These are phyloP conservation scores for Puccinia brachypodii DNA, from an alignment of 1,284 basidiomycete species.

Conservation along the genomic window DNA sequence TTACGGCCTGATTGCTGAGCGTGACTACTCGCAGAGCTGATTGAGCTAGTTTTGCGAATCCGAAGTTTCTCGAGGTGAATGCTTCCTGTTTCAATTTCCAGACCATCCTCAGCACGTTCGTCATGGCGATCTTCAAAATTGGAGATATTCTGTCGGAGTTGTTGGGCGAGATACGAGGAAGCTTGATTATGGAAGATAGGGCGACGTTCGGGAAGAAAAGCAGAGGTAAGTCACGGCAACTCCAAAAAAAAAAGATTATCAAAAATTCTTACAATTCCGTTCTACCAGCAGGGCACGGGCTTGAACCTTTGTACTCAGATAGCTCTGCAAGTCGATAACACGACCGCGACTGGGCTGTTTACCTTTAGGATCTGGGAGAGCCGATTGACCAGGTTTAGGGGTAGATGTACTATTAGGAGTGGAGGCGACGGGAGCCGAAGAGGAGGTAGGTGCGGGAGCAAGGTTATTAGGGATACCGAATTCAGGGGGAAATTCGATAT, in stretches of 20 bases:
- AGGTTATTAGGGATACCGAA: slow-evolving; percentile 46
- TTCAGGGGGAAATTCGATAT: slow-evolving; percentile 47
- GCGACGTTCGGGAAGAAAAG: not conserved
- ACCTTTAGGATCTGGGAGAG: not conserved
- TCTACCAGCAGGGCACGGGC: slow-evolving; percentile 17
- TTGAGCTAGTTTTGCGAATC: slow-evolving; percentile 20
- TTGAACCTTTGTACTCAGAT: slow-evolving; percentile 19
- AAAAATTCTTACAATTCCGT: not conserved
- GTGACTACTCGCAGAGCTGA: slow-evolving; percentile 39
- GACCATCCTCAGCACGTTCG: slow-evolving; percentile 35
- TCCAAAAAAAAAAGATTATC: not conserved
- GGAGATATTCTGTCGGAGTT: slow-evolving; percentile 14
- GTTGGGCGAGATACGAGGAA: slow-evolving; percentile 8
- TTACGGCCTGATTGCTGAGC: slow-evolving; percentile 2
- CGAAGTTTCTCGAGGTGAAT: slow-evolving; percentile 24
- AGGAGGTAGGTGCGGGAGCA: not conserved
- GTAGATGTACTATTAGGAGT: not conserved
- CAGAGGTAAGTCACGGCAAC: not conserved
- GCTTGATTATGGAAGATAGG: not conserved
- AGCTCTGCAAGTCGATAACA: slow-evolving; percentile 17
- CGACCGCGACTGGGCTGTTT: slow-evolving; percentile 16
- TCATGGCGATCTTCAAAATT: slow-evolving; percentile 34
- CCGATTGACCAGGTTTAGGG: not conserved
- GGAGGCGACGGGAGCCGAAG: not conserved
- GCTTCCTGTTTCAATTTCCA: slow-evolving; percentile 44